These are phyloP conservation scores for Neurospora pannonica DNA, from an alignment of 495 filamentous ascomycete genomes.

Conservation along the genomic window DNA sequence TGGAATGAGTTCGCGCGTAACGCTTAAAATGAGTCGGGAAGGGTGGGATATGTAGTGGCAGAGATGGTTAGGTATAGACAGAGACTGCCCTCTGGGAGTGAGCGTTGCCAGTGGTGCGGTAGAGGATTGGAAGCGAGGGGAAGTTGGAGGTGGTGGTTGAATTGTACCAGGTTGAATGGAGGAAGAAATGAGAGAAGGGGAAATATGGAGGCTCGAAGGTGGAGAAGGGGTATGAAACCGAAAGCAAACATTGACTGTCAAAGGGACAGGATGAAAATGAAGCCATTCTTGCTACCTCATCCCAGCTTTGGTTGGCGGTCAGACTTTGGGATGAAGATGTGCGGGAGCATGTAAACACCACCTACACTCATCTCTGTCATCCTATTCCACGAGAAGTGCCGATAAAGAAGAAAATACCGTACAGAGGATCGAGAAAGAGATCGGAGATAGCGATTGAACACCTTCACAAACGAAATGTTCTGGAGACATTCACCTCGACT, in stretches of 20 bases:
- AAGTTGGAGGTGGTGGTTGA: not conserved
- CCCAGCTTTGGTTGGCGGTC: not conserved
- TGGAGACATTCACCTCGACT: not conserved
- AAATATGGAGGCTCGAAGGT: not conserved
- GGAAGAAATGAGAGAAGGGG: not conserved
- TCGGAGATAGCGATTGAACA: too few relatives aligned
- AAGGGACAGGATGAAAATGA: not conserved
- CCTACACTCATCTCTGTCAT: not conserved
- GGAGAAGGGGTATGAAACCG: not conserved
- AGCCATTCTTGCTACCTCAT: not conserved
- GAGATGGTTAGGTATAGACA: not conserved
- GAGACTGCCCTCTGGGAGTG: not conserved
- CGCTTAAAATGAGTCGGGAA: not conserved
- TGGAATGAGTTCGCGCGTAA: not conserved
- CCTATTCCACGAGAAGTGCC: not conserved
- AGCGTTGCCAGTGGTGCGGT: not conserved
- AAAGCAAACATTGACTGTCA: not conserved
- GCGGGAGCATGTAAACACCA: not conserved
- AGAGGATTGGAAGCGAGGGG: not conserved
- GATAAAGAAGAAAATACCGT: too few relatives aligned
- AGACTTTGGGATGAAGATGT: not conserved
- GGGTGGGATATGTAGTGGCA: not conserved
- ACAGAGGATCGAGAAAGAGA: too few relatives aligned
- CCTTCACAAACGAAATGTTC: not conserved
- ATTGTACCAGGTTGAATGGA: not conserved